Conservation (phyloP, 257 asterid species). For the Jacaranda mimosifolia region DNA sequence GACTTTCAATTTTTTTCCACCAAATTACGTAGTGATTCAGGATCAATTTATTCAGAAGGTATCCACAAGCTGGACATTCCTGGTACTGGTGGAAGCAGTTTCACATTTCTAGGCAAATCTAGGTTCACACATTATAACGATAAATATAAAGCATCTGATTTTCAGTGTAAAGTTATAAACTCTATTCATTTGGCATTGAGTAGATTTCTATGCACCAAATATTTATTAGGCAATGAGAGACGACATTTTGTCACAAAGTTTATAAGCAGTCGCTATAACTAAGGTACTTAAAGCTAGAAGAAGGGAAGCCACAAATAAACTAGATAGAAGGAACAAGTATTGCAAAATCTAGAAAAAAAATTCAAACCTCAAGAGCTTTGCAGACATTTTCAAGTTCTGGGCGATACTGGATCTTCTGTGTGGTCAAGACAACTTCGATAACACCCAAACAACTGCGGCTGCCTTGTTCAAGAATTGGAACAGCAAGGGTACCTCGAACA, state of each 20-base stretch:
- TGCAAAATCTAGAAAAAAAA: neutral
- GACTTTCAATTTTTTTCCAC: neutral
- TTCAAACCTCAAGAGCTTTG: slow-evolving; percentile 90
- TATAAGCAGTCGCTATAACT: neutral
- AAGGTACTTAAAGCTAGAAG: neutral
- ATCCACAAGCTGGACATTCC: no score
- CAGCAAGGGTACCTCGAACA: slow-evolving; percentile 89
- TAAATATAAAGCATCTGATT: neutral
- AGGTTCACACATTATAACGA: neutral
- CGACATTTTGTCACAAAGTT: neutral
- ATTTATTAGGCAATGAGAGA: neutral
- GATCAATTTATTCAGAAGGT: neutral
- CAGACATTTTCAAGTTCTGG: slow-evolving; percentile 87
- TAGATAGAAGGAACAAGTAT: neutral
- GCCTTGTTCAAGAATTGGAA: slow-evolving; percentile 90
- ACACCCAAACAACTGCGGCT: slow-evolving; percentile 86
- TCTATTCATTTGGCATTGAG: neutral
- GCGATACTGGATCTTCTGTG: slow-evolving; percentile 80
- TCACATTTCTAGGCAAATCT: neutral
- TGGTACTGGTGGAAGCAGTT: neutral
- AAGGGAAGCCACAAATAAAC: neutral
- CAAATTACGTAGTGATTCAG: neutral
- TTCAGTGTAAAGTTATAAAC: neutral
- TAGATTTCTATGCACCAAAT: no score
- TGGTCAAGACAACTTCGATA: slow-evolving; percentile 84